Conservation (phyloP, 345 rosid genomes). For the Eucalyptus decipiens region DNA sequence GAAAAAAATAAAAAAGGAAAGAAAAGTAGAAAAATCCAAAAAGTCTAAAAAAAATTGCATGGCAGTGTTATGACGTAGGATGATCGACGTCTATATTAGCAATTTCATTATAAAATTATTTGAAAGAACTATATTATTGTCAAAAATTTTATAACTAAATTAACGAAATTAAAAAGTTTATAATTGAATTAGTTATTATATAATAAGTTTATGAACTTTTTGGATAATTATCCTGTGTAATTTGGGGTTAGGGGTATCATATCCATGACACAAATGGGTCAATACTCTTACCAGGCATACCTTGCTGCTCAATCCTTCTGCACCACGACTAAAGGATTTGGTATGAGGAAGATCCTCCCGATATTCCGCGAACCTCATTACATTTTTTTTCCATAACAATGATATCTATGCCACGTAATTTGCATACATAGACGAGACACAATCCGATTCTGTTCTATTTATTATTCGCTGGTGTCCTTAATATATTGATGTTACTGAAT, state of each 20-base stretch:
- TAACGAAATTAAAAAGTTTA: fast-evolving
- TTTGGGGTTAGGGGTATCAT: background rate
- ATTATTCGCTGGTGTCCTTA: background rate
- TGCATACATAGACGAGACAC: background rate
- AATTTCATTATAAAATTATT: background rate
- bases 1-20: background rate
- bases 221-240: background rate
- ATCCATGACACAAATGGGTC: background rate
- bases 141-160: background rate
- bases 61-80: fast-evolving
- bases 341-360: background rate
- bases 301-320: background rate
- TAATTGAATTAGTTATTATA: fast-evolving
- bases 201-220: background rate
- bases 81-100: fast-evolving
- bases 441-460: background rate
- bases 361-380: background rate
- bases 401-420: background rate
- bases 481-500: background rate
- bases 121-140: fast-evolving
- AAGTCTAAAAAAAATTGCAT: fast-evolving
- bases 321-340: background rate
- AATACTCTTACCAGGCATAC: background rate
- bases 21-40: background rate
- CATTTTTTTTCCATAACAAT: background rate